Evolutionary conservation across 129 eudicot genomes (phyloP).

Genomic region (Arctium lappa): DNA sequence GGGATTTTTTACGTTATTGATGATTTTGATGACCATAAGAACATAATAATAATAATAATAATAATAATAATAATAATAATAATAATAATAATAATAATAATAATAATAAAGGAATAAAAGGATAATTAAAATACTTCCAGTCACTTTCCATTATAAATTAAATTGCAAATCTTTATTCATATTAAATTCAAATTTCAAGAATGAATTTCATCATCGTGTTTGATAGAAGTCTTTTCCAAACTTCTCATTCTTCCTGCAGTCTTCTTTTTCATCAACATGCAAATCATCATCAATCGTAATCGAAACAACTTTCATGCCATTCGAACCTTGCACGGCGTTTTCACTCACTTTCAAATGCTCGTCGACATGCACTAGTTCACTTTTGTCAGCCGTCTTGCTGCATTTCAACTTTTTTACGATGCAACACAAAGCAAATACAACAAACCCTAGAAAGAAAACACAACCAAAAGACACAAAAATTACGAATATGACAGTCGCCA

Average conservation of each 20-base stretch:
- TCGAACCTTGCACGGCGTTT: constrained; percentile 49
- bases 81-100: no score
- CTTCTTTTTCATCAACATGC: constrained; percentile 48
- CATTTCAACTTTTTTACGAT: constrained; percentile 51
- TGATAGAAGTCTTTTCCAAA: not conserved
- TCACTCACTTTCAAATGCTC: constrained; percentile 49
- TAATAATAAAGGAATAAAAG: no score
- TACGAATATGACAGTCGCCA: constrained; percentile 40
- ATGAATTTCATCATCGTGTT: not conserved
- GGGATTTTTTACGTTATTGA: no score
- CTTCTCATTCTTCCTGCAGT: constrained; percentile 39
- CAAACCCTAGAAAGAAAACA: constrained; percentile 48
- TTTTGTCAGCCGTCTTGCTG: constrained; percentile 34
- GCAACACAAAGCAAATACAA: constrained; percentile 47
- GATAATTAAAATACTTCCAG: no score
- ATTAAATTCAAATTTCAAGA: not conserved
- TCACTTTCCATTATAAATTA: not conserved
- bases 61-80: no score
- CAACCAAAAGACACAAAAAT: constrained; percentile 58
- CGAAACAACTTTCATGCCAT: constrained; percentile 49
- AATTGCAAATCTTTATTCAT: not conserved
- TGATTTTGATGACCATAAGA: no score
- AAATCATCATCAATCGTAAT: constrained; percentile 69
- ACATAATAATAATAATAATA: no score
- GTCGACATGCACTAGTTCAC: constrained; percentile 32